Evolutionary conservation across 768 basidiomycete species (phyloP).

Genomic region (Collybiopsis luxurians): DNA sequence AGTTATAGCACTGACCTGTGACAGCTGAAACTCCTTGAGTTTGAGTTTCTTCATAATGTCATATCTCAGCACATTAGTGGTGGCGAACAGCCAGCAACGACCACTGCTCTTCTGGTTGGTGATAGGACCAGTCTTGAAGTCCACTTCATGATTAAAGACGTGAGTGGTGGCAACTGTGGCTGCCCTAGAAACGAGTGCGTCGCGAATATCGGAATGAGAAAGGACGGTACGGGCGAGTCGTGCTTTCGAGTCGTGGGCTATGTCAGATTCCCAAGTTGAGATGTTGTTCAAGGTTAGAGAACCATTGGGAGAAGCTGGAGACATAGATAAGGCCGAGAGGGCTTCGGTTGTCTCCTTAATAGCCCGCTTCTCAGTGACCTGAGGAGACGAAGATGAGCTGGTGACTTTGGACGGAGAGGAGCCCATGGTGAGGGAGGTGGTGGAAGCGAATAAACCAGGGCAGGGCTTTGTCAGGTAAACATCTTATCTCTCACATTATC

Average conservation of each 20-base stretch:
- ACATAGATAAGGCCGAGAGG: conserved; percentile 29
- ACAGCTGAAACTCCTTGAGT: conserved; percentile 87
- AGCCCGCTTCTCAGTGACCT: background rate
- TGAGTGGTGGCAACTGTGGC: conserved; percentile 64
- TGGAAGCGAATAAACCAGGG: background rate
- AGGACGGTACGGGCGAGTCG: conserved; percentile 78
- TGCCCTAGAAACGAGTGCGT: conserved; percentile 60
- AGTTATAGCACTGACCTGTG: conserved; percentile 54
- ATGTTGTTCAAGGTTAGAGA: conserved; percentile 57
- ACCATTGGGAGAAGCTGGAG: conserved; percentile 55
- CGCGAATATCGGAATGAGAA: conserved; percentile 62
- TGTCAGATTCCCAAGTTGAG: conserved; percentile 63
- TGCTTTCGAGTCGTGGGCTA: conserved; percentile 54
- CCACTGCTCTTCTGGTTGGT: conserved; percentile 89
- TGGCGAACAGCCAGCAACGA: conserved; percentile 94
- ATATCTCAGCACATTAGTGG: conserved; percentile 83
- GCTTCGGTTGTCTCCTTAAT: conserved; percentile 17
- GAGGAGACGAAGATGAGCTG: background rate
- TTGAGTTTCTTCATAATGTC: conserved; percentile 83
- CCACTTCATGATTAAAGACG: conserved; percentile 80
- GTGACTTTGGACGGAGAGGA: background rate
- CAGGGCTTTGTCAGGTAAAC: background rate
- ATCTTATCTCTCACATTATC: background rate
- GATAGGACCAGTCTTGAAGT: conserved; percentile 79
- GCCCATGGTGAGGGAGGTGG: background rate